Evolutionary conservation across 805 yeast species (phyloP).

Genomic region (Metschnikowia chrysomelidarum): DNA sequence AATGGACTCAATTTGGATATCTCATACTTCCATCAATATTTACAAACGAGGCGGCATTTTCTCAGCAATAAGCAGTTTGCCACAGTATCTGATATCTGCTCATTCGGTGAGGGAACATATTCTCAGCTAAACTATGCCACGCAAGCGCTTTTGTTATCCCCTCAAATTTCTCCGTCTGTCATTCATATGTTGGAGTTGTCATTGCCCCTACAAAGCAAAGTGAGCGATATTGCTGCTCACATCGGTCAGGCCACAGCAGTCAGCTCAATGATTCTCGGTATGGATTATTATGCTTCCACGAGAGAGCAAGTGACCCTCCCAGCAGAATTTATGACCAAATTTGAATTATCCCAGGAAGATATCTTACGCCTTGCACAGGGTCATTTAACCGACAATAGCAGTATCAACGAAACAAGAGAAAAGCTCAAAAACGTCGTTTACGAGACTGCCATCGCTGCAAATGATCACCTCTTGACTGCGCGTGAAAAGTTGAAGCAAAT

Average conservation of each 20-base stretch:
- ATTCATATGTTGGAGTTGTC: slow-evolving; percentile 48
- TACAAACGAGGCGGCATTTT: slow-evolving; percentile 57
- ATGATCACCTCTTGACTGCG: slow-evolving; percentile 76
- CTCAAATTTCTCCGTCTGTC: slow-evolving; percentile 55
- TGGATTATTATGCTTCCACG: slow-evolving; percentile 52
- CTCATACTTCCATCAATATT: slow-evolving; percentile 54
- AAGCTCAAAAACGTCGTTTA: slow-evolving; percentile 57
- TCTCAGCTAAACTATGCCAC: slow-evolving; percentile 71
- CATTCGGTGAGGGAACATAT: slow-evolving; percentile 76
- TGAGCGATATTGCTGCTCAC: slow-evolving; percentile 70
- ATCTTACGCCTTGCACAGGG: slow-evolving; percentile 50
- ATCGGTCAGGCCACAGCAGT: slow-evolving; percentile 79
- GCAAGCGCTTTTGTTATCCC: slow-evolving; percentile 58
- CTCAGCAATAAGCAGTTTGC: slow-evolving; percentile 46
- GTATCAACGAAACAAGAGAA: slow-evolving; percentile 26
- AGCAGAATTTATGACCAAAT: slow-evolving; percentile 51
- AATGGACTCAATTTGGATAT: slow-evolving; percentile 52
- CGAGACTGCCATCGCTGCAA: slow-evolving; percentile 71
- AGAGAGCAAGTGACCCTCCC: slow-evolving; percentile 61
- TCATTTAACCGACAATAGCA: slow-evolving; percentile 29
- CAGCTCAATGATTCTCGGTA: slow-evolving; percentile 60
- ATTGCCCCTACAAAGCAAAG: slow-evolving; percentile 38
- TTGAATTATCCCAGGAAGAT: slow-evolving; percentile 61
- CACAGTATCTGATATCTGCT: slow-evolving; percentile 56
- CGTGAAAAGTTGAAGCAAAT: slow-evolving; percentile 48